Evolutionary conservation across 2,329 filamentous ascomycete genomes (phyloP).

Genomic region (Bipolaris gigantea): DNA sequence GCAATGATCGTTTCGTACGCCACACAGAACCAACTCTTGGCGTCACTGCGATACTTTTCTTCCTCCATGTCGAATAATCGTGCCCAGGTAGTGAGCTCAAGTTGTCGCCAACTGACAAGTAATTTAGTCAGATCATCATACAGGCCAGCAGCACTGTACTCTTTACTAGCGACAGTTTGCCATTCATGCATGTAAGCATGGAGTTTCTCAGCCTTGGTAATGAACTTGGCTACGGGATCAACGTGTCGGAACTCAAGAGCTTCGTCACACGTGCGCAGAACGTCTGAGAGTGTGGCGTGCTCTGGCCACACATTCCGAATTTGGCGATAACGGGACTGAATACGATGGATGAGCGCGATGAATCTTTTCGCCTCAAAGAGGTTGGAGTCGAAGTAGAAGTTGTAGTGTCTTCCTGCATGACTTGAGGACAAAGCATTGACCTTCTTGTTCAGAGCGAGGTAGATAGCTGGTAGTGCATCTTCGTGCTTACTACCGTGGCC

Average conservation of each 20-base stretch:
- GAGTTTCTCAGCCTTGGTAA: slow-evolving; percentile 85
- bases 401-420: slow-evolving; percentile 58
- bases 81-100: slow-evolving; percentile 92
- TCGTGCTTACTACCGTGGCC: slow-evolving; percentile 38
- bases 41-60: slow-evolving; percentile 72
- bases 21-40: slow-evolving; percentile 93
- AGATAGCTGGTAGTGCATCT: slow-evolving; percentile 65
- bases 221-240: slow-evolving; percentile 82
- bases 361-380: slow-evolving; percentile 74
- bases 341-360: slow-evolving; percentile 67
- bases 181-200: slow-evolving; percentile 87
- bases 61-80: slow-evolving; percentile 84
- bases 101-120: slow-evolving; percentile 83
- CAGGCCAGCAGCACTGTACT: slow-evolving; percentile 68
- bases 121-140: slow-evolving; percentile 79
- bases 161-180: slow-evolving; percentile 87
- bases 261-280: slow-evolving; percentile 72
- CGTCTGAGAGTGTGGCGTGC: slow-evolving; percentile 79
- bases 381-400: slow-evolving; percentile 88
- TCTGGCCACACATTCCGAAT: slow-evolving; percentile 67
- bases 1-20: slow-evolving; percentile 88
- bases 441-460: slow-evolving; percentile 67
- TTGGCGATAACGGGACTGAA: slow-evolving; percentile 71
- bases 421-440: slow-evolving; percentile 46
- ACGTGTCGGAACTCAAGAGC: slow-evolving; percentile 74